phyloP scores from a whole-genome alignment of 2,329 filamentous ascomycete genomes.

The Diplodia corticola region DNA sequence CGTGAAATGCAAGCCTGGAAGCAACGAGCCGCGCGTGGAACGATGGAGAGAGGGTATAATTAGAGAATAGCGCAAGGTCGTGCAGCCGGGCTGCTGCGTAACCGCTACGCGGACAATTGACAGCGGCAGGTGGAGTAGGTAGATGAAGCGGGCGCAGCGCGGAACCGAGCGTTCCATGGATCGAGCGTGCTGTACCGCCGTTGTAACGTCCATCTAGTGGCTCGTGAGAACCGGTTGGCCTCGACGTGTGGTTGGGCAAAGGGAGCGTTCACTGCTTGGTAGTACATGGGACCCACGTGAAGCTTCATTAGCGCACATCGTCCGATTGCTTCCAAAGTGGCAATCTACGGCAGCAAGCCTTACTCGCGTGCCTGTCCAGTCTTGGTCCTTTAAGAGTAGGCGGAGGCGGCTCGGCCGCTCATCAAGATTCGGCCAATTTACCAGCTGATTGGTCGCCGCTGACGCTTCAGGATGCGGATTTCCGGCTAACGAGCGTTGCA shows the following conservation, averaged over 20 bases:
- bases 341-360: slow-evolving; percentile 7
- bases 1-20: slow-evolving; percentile 11
- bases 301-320: slow-evolving; percentile 11
- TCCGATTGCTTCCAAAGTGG: background rate
- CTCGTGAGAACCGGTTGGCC: background rate
- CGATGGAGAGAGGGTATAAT: background rate
- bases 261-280: background rate
- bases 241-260: background rate
- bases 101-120: slow-evolving; percentile 1
- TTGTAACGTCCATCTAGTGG: background rate
- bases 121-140: background rate
- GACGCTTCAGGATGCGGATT: background rate
- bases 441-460: background rate
- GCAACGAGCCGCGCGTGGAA: background rate
- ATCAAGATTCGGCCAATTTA: background rate
- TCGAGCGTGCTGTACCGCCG: slow-evolving; percentile 3
- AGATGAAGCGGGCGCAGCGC: background rate
- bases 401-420: background rate
- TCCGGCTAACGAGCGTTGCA: slow-evolving; percentile 2
- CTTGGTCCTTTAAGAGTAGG: background rate
- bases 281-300: slow-evolving; percentile 14
- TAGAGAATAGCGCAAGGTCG: background rate
- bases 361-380: slow-evolving; percentile 2
- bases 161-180: background rate
- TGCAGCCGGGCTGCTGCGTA: background rate